Conservation (phyloP, 495 filamentous ascomycete genomes). For the Hypomontagnella monticulosa region DNA sequence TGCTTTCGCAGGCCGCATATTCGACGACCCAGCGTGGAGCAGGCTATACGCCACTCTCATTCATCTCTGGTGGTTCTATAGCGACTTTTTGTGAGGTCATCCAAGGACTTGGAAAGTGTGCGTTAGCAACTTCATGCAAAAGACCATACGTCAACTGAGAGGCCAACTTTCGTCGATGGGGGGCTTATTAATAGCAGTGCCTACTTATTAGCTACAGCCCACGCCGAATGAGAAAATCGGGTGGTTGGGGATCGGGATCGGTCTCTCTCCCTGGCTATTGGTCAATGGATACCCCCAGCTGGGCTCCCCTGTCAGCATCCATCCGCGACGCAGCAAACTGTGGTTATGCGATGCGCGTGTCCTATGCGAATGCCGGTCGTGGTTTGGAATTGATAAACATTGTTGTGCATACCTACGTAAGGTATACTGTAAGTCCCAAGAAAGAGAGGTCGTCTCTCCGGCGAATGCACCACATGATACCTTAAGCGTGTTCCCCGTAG, state of each 20-base stretch:
- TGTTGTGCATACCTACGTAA: neutral
- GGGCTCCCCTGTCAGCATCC: constrained; percentile 37
- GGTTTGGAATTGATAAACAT: constrained; percentile 17
- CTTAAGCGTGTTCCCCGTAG: constrained; percentile 27
- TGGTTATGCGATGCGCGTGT: constrained; percentile 35
- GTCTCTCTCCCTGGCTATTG: constrained; percentile 28
- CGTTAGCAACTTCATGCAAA: constrained; percentile 14
- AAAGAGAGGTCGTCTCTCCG: constrained; percentile 10
- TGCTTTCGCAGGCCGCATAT: constrained; percentile 30
- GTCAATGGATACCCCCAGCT: constrained; percentile 36
- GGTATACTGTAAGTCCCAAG: neutral
- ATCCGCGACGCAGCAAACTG: constrained; percentile 41
- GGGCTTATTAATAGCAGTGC: constrained; percentile 36
- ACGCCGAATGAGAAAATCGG: constrained; percentile 33
- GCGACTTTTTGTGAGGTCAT: constrained; percentile 26
- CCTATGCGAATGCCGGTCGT: constrained; percentile 15
- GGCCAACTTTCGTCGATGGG: constrained; percentile 19
- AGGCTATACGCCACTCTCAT: neutral
- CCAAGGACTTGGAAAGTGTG: neutral
- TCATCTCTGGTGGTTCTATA: constrained; percentile 18
- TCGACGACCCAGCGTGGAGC: constrained; percentile 17
- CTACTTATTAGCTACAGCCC: constrained; percentile 30
- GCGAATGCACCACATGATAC: constrained; percentile 40
- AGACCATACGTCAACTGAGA: constrained; percentile 20
- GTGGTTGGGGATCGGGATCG: constrained; percentile 43